Evolutionary conservation across 148 eudicot genomes (phyloP).

Genomic region (Heliamphora exappendiculata): DNA sequence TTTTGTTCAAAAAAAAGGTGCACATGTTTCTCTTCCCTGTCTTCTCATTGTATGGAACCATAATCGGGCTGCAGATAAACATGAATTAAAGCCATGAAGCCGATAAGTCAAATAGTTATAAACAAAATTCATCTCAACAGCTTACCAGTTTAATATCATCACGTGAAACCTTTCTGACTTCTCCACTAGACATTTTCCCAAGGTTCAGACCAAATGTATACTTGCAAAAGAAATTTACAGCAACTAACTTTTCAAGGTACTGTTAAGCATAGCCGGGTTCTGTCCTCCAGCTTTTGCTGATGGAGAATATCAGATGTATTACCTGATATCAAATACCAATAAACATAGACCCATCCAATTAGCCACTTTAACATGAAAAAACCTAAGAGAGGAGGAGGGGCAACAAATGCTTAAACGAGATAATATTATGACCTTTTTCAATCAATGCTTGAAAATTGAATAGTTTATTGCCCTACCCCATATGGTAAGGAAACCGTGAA

Average conservation of each 20-base stretch:
- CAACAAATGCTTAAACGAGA: neutral
- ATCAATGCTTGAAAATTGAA: neutral
- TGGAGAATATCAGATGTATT: neutral
- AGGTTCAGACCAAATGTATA: neutral
- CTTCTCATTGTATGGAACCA: neutral
- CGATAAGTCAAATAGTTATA: neutral
- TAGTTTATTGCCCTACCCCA: neutral
- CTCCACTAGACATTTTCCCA: conserved; percentile 60
- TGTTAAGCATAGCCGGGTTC: neutral
- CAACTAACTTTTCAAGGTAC: conserved; percentile 3
- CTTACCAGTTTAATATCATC: conserved; percentile 71
- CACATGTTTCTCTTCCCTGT: neutral
- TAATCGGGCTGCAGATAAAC: neutral
- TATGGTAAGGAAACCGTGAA: neutral
- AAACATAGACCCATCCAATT: neutral
- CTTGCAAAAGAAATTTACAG: conserved; percentile 12
- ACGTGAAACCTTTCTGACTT: conserved; percentile 50
- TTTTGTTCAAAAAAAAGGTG: neutral
- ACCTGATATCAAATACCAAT: neutral
- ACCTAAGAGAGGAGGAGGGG: neutral
- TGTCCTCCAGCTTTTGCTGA: neutral
- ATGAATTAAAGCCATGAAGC: neutral
- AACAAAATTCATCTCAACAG: neutral
- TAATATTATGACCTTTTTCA: too few relatives aligned
- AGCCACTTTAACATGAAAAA: neutral